These are phyloP conservation scores for Gigaspora rosea DNA, from an alignment of 192 early-diverging fungal species.

Conservation along the genomic window DNA sequence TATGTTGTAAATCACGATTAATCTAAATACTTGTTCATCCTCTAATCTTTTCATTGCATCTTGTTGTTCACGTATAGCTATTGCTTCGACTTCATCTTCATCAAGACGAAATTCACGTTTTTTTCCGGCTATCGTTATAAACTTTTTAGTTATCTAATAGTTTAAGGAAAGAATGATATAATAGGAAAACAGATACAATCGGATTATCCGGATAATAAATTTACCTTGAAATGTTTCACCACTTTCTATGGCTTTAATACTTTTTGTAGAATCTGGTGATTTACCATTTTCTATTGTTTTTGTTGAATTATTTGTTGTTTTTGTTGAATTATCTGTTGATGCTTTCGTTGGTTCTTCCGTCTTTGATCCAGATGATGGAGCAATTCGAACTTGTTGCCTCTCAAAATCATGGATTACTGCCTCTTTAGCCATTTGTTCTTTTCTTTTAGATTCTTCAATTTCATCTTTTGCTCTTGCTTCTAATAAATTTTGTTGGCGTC, in stretches of 20 bases:
- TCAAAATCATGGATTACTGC: too few species aligned
- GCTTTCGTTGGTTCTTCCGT: too few species aligned
- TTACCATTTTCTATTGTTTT: not conserved
- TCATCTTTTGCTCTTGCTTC: too few species aligned
- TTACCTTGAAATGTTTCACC: not conserved
- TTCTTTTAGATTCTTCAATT: too few species aligned
- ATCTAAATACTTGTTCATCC: slow-evolving; percentile 35
- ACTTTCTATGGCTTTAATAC: slow-evolving; percentile 2
- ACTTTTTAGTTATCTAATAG: not conserved
- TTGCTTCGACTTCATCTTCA: slow-evolving; percentile 34
- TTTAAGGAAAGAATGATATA: not conserved
- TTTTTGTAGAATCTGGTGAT: not conserved
- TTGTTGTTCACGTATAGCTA: slow-evolving; percentile 37
- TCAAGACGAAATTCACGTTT: slow-evolving; percentile 44
- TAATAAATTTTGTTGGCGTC: too few species aligned
- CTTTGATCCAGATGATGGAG: too few species aligned
- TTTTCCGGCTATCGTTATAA: slow-evolving; percentile 19
- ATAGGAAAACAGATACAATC: not conserved
- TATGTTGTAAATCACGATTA: not conserved
- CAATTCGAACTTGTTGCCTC: too few species aligned
- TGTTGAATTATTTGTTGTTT: not conserved
- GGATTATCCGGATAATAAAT: not conserved
- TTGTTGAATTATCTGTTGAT: too few species aligned
- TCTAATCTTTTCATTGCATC: slow-evolving; percentile 37
- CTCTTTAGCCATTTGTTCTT: too few species aligned